Percentiles rank a stretch among this genome's conserved stretches.
These are phyloP conservation scores for Suhomyces bokatorum DNA, from an alignment of 1,139 yeast species.

Conservation along the genomic window DNA sequence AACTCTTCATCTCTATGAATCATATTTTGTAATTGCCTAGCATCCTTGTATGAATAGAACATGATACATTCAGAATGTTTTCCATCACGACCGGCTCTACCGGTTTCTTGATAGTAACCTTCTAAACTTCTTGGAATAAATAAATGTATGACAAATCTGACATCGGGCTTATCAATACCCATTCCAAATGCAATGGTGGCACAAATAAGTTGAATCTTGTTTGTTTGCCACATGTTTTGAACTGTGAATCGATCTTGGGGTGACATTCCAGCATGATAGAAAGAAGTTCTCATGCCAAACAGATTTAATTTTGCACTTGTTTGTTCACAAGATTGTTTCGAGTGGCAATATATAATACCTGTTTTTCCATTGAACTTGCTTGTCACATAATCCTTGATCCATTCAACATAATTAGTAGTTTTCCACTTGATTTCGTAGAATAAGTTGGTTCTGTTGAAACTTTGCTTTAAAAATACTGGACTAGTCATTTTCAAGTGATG, in stretches of 20 bases:
- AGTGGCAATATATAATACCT: constrained; percentile 93
- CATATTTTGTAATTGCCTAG: constrained; percentile 68
- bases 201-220: constrained; percentile 73
- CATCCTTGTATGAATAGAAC: constrained; percentile 79
- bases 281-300: constrained; percentile 67
- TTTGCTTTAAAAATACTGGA: constrained; percentile 63
- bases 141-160: constrained; percentile 83
- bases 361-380: constrained; percentile 57
- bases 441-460: constrained; percentile 87
- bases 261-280: constrained; percentile 92
- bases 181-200: constrained; percentile 98
- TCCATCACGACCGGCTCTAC: constrained; percentile 99
- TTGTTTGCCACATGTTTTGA: constrained; percentile 82
- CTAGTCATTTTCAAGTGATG: constrained; percentile 63
- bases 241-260: constrained; percentile 69
- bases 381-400: constrained; percentile 59
- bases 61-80: constrained; percentile 74
- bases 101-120: constrained; percentile 97
- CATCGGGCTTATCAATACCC: constrained; percentile 98
- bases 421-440: constrained; percentile 76
- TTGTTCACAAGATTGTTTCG: constrained; percentile 84
- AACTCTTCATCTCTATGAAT: constrained; percentile 75
- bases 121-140: constrained; percentile 90
- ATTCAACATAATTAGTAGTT: constrained; percentile 55
- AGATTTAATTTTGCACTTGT: constrained; percentile 62